Percentiles rank a stretch among this genome's conserved stretches.
These are phyloP conservation scores for Rhizopogon roseolus DNA, from an alignment of 768 basidiomycete genomes.

Conservation along the genomic window DNA sequence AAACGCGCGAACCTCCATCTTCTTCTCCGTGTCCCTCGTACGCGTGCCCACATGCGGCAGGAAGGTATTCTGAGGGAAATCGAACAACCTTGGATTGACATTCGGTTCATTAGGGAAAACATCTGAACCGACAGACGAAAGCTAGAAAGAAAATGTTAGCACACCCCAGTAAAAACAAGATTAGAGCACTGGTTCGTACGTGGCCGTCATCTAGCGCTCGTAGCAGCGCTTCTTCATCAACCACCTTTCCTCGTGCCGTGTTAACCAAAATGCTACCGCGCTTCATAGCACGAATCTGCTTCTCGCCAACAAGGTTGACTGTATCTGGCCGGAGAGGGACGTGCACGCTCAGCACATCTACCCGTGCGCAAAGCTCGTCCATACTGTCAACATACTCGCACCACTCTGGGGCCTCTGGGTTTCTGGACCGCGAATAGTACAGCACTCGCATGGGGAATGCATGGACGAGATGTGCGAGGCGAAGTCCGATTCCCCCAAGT, in stretches of 20 bases:
- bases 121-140: constrained; percentile 74
- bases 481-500: constrained; percentile 65
- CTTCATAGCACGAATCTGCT: constrained; percentile 69
- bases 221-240: constrained; percentile 81
- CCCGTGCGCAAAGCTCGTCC: constrained; percentile 56
- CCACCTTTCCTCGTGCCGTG: constrained; percentile 79
- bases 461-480: constrained; percentile 60
- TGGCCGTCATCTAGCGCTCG: constrained; percentile 77
- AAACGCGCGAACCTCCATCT: constrained; percentile 76
- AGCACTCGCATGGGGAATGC: constrained; percentile 86
- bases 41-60: constrained; percentile 87
- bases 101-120: constrained; percentile 81
- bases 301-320: constrained; percentile 62
- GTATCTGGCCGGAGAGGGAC: constrained; percentile 73
- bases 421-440: constrained; percentile 64
- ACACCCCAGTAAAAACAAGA: constrained; percentile 1
- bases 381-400: constrained; percentile 16
- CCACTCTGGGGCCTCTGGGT: constrained; percentile 49
- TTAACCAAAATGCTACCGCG: constrained; percentile 71
- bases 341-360: constrained; percentile 82
- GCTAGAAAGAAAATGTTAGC: constrained; percentile 31
- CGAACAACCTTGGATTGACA: constrained; percentile 70
- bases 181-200: constrained; percentile 40
- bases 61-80: constrained; percentile 71
- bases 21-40: constrained; percentile 66